Percentiles rank a stretch among this genome's conserved stretches.
Evolutionary conservation across 768 basidiomycete genomes (phyloP).

Genomic region (Tylopilus intermedius): DNA sequence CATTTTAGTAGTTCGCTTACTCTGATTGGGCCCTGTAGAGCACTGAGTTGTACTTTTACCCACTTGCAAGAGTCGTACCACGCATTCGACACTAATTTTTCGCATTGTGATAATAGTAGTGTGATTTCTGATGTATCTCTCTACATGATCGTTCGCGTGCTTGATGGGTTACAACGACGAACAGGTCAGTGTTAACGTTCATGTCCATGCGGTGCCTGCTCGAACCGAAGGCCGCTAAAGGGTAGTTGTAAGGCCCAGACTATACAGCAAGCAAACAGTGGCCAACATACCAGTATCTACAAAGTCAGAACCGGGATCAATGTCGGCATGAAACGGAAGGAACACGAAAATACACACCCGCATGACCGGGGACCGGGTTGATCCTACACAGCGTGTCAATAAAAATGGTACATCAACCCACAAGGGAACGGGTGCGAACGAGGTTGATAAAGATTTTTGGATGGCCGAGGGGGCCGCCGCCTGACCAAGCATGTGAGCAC

Average conservation of each 20-base stretch:
- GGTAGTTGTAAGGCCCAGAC: slow-evolving; percentile 1
- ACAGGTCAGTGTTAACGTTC: slow-evolving; percentile 23
- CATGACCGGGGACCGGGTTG: slow-evolving; percentile 82
- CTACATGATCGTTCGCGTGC: slow-evolving; percentile 4
- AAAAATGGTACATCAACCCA: background rate
- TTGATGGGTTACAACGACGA: background rate
- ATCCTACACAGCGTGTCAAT: slow-evolving; percentile 49
- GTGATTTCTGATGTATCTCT: slow-evolving; percentile 9
- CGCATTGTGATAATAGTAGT: slow-evolving; percentile 7
- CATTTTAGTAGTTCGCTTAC: slow-evolving; percentile 32
- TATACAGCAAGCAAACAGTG: background rate
- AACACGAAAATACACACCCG: slow-evolving; percentile 58
- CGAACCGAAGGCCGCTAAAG: slow-evolving; percentile 80
- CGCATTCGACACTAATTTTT: slow-evolving; percentile 12
- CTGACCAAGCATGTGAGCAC: slow-evolving; percentile 39
- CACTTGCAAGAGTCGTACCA: slow-evolving; percentile 23
- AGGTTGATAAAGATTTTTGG: slow-evolving; percentile 96
- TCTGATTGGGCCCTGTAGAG: slow-evolving; percentile 28
- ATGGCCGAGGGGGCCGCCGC: slow-evolving; percentile 91
- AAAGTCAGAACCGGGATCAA: slow-evolving; percentile 10
- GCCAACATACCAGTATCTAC: slow-evolving; percentile 45
- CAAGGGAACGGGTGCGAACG: slow-evolving; percentile 42
- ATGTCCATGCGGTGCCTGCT: slow-evolving; percentile 73
- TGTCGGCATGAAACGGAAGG: background rate
- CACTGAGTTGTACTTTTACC: slow-evolving; percentile 30